A percentile compares a stretch with the other conserved stretches of the same genome.
phyloP scores from a whole-genome alignment of 192 early-diverging fungal species.

The Coemansia sp. region DNA sequence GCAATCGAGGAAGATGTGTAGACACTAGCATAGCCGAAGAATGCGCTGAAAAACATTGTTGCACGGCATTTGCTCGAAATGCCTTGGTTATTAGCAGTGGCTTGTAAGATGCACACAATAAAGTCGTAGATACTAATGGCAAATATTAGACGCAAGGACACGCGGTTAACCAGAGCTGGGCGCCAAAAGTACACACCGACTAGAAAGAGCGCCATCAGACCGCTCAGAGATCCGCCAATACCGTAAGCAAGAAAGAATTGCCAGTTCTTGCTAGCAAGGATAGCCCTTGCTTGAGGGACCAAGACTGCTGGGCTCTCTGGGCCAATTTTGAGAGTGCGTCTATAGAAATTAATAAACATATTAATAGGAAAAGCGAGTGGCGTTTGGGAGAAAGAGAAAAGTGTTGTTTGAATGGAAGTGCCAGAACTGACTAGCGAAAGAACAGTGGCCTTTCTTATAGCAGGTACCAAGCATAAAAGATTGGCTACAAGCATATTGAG shows the following conservation, averaged over 20 bases:
- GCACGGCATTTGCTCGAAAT: background rate
- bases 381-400: background rate
- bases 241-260: conserved; percentile 3
- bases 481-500: background rate
- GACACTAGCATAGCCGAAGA: conserved; percentile 13
- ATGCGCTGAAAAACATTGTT: conserved; percentile 13
- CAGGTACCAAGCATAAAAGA: background rate
- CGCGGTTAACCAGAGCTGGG: conserved; percentile 26
- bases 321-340: background rate
- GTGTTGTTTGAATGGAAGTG: background rate
- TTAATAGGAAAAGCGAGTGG: background rate
- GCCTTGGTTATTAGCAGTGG: background rate
- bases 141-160: conserved; percentile 39
- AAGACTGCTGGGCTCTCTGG: conserved; percentile 8
- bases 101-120: conserved; percentile 16
- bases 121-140: conserved; percentile 31
- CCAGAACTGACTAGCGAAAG: background rate
- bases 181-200: conserved; percentile 30
- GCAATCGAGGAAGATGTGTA: conserved; percentile 43
- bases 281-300: background rate
- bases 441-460: background rate
- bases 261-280: conserved; percentile 1
- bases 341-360: background rate
- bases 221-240: conserved; percentile 9
- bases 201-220: conserved; percentile 20